These are phyloP conservation scores for Scenedesmus sp. DNA, from an alignment of 163 green algal genomes.

Conservation along the genomic window DNA sequence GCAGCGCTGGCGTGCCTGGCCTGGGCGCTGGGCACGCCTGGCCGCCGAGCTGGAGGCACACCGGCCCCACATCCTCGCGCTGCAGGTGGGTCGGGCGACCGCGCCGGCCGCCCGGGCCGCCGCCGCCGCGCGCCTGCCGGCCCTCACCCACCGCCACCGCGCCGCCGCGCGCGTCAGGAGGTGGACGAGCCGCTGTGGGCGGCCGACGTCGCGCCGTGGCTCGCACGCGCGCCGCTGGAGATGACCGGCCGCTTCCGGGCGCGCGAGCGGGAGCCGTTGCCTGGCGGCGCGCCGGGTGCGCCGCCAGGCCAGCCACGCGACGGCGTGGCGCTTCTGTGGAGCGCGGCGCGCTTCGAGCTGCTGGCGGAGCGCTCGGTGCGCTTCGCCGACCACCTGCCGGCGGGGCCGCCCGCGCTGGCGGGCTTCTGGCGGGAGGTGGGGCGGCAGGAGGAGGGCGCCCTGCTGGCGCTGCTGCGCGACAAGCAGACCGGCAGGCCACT, in stretches of 20 bases:
- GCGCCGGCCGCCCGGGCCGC: too few species aligned
- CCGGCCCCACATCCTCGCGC: slow-evolving; percentile 23
- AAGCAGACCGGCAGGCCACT: slow-evolving; percentile 25
- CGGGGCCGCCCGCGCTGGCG: background rate
- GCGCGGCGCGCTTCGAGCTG: slow-evolving; percentile 16
- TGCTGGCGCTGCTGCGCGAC: slow-evolving; percentile 61
- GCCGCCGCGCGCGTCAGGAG: background rate
- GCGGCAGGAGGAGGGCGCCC: slow-evolving; percentile 45
- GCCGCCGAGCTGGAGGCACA: slow-evolving; percentile 24
- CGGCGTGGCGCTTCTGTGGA: slow-evolving; percentile 11
- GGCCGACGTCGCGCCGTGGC: background rate
- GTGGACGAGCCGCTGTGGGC: slow-evolving; percentile 18
- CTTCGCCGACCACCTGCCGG: slow-evolving; percentile 17
- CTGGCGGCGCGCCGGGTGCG: background rate
- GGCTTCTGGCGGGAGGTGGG: slow-evolving; percentile 16
- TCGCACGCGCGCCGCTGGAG: too few species aligned
- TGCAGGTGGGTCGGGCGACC: slow-evolving; percentile 18
- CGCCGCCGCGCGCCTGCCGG: background rate
- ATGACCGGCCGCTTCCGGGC: background rate
- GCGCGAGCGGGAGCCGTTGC: too few species aligned
- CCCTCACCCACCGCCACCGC: too few species aligned
- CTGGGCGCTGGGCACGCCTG: slow-evolving; percentile 20
- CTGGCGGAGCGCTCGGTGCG: slow-evolving; percentile 2
- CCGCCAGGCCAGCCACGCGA: background rate
- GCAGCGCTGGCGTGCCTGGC: background rate